Conservation (phyloP, 805 yeast genomes). For the Zygosaccharomyces siamensis region DNA sequence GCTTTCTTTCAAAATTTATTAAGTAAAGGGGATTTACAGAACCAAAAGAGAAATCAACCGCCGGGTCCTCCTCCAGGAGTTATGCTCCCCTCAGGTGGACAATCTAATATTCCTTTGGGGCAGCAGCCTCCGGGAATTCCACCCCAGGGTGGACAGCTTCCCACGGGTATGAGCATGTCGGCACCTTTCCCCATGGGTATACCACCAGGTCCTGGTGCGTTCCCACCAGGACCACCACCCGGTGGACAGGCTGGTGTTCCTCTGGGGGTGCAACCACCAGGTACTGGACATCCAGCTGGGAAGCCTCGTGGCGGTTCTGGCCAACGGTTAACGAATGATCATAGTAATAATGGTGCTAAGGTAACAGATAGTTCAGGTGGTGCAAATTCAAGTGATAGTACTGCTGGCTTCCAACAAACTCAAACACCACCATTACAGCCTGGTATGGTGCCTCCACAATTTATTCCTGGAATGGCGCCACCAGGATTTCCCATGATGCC, state of each 20-base stretch:
- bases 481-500: constrained; percentile 30
- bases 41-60: constrained; percentile 3
- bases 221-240: constrained; percentile 16
- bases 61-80: constrained; percentile 14
- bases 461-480: constrained; percentile 30
- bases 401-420: not conserved
- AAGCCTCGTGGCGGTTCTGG: not conserved
- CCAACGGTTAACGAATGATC: constrained; percentile 9
- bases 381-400: not conserved
- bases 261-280: constrained; percentile 2
- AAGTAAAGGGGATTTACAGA: constrained; percentile 24
- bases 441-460: constrained; percentile 20
- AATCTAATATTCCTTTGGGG: constrained; percentile 5
- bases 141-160: constrained; percentile 16
- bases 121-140: constrained; percentile 5
- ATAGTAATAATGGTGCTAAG: not conserved
- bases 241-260: not conserved
- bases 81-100: constrained; percentile 14
- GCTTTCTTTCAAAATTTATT: constrained; percentile 32
- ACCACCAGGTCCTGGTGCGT: constrained; percentile 16
- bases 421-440: constrained; percentile 12
- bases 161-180: constrained; percentile 7
- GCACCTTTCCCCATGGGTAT: constrained; percentile 22
- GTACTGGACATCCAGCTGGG: constrained; percentile 6
- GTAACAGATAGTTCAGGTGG: not conserved